Conservation (phyloP, 2,329 filamentous ascomycete species). For the Didymella arachidicola region DNA sequence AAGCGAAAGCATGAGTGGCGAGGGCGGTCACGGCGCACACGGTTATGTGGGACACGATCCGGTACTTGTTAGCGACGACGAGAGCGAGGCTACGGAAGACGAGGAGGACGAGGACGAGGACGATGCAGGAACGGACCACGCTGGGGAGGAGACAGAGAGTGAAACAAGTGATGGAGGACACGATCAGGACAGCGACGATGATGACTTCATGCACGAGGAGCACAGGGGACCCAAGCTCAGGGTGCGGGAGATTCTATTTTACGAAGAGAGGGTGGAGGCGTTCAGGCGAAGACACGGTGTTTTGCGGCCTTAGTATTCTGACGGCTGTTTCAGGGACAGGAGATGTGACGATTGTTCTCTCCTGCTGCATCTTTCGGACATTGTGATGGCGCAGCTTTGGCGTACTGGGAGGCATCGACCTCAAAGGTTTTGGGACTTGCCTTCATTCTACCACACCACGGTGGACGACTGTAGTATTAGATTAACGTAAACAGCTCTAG, state of each 20-base stretch:
- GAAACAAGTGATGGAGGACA: slow-evolving; percentile 51
- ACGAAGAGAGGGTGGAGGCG: slow-evolving; percentile 78
- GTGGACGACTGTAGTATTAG: slow-evolving; percentile 15
- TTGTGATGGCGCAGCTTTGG: slow-evolving; percentile 2
- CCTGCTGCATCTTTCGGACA: slow-evolving; percentile 10
- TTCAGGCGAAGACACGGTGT: slow-evolving; percentile 74
- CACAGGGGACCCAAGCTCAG: slow-evolving; percentile 60
- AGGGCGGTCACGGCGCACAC: slow-evolving; percentile 29
- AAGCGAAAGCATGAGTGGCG: slow-evolving; percentile 40
- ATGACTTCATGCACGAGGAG: slow-evolving; percentile 61
- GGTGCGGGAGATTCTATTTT: slow-evolving; percentile 81
- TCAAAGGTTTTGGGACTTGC: not conserved
- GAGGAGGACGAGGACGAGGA: slow-evolving; percentile 60
- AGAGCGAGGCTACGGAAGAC: slow-evolving; percentile 53
- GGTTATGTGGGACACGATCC: slow-evolving; percentile 40
- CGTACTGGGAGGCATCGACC: slow-evolving; percentile 11
- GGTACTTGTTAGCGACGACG: slow-evolving; percentile 48
- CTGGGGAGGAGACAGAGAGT: slow-evolving; percentile 48
- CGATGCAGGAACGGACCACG: slow-evolving; percentile 57
- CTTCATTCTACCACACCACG: slow-evolving; percentile 6
- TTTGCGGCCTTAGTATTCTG: slow-evolving; percentile 36
- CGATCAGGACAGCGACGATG: slow-evolving; percentile 56
- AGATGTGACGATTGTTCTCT: not conserved
- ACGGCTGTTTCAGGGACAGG: not conserved
- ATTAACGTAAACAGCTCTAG: not conserved